Evolutionary conservation across 768 basidiomycete genomes (phyloP).

Genomic region (Boletus rex-veris): DNA sequence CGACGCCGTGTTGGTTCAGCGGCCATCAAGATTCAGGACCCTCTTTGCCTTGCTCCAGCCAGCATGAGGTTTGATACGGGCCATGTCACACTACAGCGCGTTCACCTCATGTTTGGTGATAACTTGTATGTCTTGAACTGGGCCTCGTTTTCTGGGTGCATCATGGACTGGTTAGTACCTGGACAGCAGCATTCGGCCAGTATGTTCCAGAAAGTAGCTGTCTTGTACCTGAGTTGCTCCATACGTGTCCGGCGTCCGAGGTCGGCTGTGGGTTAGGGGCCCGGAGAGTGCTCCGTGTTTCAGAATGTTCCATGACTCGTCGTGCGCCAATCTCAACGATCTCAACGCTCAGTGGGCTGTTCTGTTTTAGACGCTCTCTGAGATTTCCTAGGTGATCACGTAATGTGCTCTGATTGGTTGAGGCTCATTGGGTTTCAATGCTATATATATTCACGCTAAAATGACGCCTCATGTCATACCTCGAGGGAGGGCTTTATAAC

Average conservation of each 20-base stretch:
- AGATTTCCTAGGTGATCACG: constrained; percentile 15
- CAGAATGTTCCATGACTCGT: neutral
- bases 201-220: too few species aligned
- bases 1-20: neutral
- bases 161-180: too few species aligned
- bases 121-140: neutral
- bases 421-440: constrained; percentile 11
- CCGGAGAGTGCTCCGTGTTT: too few species aligned
- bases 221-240: too few species aligned
- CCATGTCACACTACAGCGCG: neutral
- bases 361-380: neutral
- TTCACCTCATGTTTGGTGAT: constrained; percentile 5
- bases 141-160: too few species aligned
- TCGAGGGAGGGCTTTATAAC: constrained; percentile 23
- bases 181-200: too few species aligned
- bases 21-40: too few species aligned
- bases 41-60: too few species aligned
- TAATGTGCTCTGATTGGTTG: constrained; percentile 20
- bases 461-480: constrained; percentile 26
- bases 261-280: too few species aligned
- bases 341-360: neutral
- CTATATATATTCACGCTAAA: constrained; percentile 8
- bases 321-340: neutral
- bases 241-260: too few species aligned
- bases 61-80: neutral